A percentile compares a stretch with the other conserved stretches of the same genome.
Conservation (phyloP, 1,139 yeast species). For the Yamadazyma sp. region DNA sequence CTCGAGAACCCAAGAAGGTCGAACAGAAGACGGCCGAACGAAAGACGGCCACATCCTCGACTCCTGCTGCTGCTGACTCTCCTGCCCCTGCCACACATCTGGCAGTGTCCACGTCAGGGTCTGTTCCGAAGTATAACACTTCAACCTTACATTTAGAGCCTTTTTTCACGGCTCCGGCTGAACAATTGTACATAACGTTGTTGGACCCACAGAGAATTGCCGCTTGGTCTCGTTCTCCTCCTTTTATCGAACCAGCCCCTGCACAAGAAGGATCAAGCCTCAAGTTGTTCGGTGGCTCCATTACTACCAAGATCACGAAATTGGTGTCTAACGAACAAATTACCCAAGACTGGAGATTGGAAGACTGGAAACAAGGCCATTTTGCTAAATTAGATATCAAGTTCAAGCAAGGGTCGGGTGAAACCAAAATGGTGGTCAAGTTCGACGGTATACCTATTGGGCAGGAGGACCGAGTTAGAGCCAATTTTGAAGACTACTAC, state of each 20-base stretch:
- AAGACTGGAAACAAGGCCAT: slow-evolving; percentile 85
- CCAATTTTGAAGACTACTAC: slow-evolving; percentile 86
- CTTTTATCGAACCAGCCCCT: slow-evolving; percentile 51
- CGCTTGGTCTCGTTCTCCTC: slow-evolving; percentile 87
- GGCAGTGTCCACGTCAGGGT: slow-evolving; percentile 12
- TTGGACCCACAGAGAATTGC: slow-evolving; percentile 73
- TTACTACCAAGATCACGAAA: slow-evolving; percentile 65
- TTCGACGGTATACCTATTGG: slow-evolving; percentile 95
- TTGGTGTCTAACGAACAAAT: slow-evolving; percentile 60
- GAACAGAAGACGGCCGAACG: slow-evolving; percentile 15
- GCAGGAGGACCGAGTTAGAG: slow-evolving; percentile 87
- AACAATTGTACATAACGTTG: slow-evolving; percentile 75
- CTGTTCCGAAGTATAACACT: slow-evolving; percentile 69
- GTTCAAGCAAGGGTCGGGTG: slow-evolving; percentile 75
- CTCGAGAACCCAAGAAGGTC: slow-evolving; percentile 21
- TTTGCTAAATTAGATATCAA: slow-evolving; percentile 66
- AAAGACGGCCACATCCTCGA: slow-evolving; percentile 7
- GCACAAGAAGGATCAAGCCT: slow-evolving; percentile 64
- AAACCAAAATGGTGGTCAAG: slow-evolving; percentile 75
- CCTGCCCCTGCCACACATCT: slow-evolving; percentile 9
- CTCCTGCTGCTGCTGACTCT: slow-evolving; percentile 11
- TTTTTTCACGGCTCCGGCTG: slow-evolving; percentile 82
- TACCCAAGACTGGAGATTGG: slow-evolving; percentile 80
- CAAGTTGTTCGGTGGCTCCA: slow-evolving; percentile 85
- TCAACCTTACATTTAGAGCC: slow-evolving; percentile 78